Conservation (phyloP, 2,329 filamentous ascomycete species). For the Pseudocercospora cruenta region DNA sequence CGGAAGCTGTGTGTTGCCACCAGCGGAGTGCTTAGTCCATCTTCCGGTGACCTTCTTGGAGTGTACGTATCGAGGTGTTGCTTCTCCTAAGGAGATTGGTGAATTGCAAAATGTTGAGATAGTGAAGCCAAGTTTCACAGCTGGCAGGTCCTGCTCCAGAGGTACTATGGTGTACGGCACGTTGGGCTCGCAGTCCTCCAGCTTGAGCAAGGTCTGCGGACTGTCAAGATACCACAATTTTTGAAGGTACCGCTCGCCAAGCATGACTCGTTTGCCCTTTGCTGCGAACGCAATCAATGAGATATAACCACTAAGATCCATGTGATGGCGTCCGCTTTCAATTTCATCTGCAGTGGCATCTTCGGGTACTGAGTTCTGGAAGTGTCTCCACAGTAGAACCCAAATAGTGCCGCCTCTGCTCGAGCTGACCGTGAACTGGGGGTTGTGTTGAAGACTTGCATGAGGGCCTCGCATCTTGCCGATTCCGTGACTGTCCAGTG, state of each 20-base stretch:
- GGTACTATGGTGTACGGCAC: constrained; percentile 67
- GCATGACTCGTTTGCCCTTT: constrained; percentile 70
- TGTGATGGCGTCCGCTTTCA: constrained; percentile 47
- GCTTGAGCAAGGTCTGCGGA: constrained; percentile 82
- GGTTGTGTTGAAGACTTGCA: constrained; percentile 72
- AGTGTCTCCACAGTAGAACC: constrained; percentile 85
- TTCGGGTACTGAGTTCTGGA: constrained; percentile 47
- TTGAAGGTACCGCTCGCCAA: constrained; percentile 71
- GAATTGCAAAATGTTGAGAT: constrained; percentile 77
- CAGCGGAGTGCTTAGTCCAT: constrained; percentile 81
- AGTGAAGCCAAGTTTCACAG: constrained; percentile 79
- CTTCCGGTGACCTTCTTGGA: constrained; percentile 62
- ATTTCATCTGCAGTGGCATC: constrained; percentile 38
- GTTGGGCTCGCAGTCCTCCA: constrained; percentile 63
- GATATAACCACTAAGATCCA: constrained; percentile 71
- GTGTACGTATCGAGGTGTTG: constrained; percentile 63
- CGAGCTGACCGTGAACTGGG: constrained; percentile 61
- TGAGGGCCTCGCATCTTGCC: constrained; percentile 58
- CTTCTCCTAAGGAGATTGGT: constrained; percentile 64
- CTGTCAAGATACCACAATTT: constrained; percentile 90
- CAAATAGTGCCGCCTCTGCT: constrained; percentile 68
- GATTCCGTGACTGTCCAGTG: constrained; percentile 35
- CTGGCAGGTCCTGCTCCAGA: constrained; percentile 76
- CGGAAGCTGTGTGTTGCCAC: constrained; percentile 77
- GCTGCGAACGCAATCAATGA: constrained; percentile 80